Evolutionary conservation across 108 stramenopile species (phyloP), one percentile per base, ranked within the genome.

Genomic region (Pseudonitzschia multiseries): DNA sequence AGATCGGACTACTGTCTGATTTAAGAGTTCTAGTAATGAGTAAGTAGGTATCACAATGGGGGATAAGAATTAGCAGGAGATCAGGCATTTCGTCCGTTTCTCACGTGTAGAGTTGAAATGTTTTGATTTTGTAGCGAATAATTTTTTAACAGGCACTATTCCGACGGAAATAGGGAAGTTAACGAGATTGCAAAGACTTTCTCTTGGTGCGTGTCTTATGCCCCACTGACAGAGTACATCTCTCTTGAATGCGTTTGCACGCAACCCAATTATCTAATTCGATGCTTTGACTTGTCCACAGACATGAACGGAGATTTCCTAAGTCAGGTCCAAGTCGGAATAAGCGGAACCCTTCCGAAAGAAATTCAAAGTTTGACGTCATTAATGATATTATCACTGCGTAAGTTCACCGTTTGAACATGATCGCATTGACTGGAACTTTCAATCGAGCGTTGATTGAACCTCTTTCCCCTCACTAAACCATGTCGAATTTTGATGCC

Each of bases 61-160:
- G 8, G 20, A 10, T 51, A 3, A 51, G 3, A 8, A 51, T 10
- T 10, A 8, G n/a, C 1, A n/a, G 8, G 9, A 3, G n/a, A n/a
- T n/a, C n/a, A n/a, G n/a, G n/a, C n/a, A n/a, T n/a, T n/a, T n/a
- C n/a, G n/a, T n/a, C n/a, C n/a, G n/a, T n/a, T n/a, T n/a, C n/a
- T n/a, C n/a, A n/a, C n/a, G n/a, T n/a, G n/a, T n/a, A n/a, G n/a
- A 36, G 2, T 36, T 6, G 36, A 36, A 36, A 36, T 26, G 22
- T 21, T 12, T 26, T 24, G 54, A 3, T 24, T 4, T n/a, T n/a
- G n/a, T n/a, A n/a, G n/a, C n/a, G n/a, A n/a, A 56, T 2, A 62
- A 62, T 21, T 62, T 40, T 42, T 13, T 62, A 32, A 31, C 61
- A 21, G 61, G 61, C n/a, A 33, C 61, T 40, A 62, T 62, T 62